These are phyloP conservation scores for Phialocephala subalpina DNA, from an alignment of 2,329 filamentous ascomycete species.

Conservation along the genomic window DNA sequence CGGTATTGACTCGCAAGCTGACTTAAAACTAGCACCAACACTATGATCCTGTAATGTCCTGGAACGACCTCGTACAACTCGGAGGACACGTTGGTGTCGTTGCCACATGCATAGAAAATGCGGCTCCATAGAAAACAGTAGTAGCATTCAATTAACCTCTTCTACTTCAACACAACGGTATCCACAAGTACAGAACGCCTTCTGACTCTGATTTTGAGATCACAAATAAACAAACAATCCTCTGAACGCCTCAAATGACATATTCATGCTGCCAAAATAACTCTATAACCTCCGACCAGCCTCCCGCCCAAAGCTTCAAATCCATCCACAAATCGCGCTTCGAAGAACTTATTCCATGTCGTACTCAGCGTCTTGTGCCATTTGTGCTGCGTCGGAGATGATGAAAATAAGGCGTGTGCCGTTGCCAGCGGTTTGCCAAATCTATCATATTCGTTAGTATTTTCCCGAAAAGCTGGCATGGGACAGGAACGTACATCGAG, in stretches of 20 bases:
- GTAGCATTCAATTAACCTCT: constrained; percentile 3
- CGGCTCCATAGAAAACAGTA: not conserved
- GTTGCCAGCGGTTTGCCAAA: constrained; percentile 80
- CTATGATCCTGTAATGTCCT: too few species aligned
- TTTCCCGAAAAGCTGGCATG: not conserved
- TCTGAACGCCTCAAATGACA: constrained; percentile 18
- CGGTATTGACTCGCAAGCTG: too few species aligned
- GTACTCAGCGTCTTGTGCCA: constrained; percentile 38
- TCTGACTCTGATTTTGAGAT: constrained; percentile 2
- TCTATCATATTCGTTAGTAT: constrained; percentile 58
- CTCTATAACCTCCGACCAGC: not conserved
- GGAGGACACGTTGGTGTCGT: too few species aligned
- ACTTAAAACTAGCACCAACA: too few species aligned
- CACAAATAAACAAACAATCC: constrained; percentile 1
- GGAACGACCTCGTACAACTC: too few species aligned
- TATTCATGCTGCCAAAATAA: constrained; percentile 8
- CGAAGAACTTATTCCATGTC: constrained; percentile 23
- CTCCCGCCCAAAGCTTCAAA: not conserved
- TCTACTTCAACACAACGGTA: constrained; percentile 2
- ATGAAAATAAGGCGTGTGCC: constrained; percentile 77
- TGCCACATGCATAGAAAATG: too few species aligned
- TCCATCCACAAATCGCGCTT: not conserved
- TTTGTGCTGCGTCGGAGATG: constrained; percentile 59
- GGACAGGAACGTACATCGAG: constrained; percentile 77
- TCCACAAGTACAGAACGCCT: constrained; percentile 12